Base-by-base conservation (phyloP, 2,329 filamentous ascomycete genomes). In the Drechslerella dactyloides region DNA sequence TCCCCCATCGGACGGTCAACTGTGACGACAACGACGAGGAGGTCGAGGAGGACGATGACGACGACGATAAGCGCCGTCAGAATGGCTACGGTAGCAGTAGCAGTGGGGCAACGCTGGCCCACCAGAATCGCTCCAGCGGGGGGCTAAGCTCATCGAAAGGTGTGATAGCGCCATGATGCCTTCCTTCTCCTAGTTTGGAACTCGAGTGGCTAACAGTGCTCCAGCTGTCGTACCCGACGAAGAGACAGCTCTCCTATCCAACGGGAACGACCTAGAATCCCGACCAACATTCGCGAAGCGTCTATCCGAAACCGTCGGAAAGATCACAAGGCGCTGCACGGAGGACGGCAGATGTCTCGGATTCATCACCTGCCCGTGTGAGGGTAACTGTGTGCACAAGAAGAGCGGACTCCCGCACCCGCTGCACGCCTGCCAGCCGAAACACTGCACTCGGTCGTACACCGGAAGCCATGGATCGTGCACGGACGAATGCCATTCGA, bases 1-100 rank as follows among this genome's bases (percentile, higher is more conserved):
- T 93, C 77, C 90, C 90, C 5, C 90, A 90, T 17, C 89, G 91
- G 75, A 87, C 92, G 3, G 89, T 93, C 61, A 89, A 90, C 77
- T 94, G 90, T 79, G 89, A 85, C 11, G 87, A 87, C 19, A 87
- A 87, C 19, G 80, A 83, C 72, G 79, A 79, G 42, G 60, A 64
- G 19, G 13, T 11, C 46, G 59, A 60, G 19, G 42, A 46, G 3
- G 19, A 15, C 40, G 59, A 63, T 13, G 59, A 70, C 37, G 35
- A 46, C 30, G 58, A 62, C 11, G 46, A 62, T n/a, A 52, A 56
- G 52, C 64, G 42, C 1, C 53, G 57, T 19, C 23, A 40, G 30
- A 63, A 50, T 11, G 59, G 59, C 35, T 60, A 64, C 17, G 54
- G 59, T n/a, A 70, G 66, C 19, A 37, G 37, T 8, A 40, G 37